Base-by-base conservation (phyloP, 768 basidiomycete species). In the Rhizopogon vinicolor region DNA sequence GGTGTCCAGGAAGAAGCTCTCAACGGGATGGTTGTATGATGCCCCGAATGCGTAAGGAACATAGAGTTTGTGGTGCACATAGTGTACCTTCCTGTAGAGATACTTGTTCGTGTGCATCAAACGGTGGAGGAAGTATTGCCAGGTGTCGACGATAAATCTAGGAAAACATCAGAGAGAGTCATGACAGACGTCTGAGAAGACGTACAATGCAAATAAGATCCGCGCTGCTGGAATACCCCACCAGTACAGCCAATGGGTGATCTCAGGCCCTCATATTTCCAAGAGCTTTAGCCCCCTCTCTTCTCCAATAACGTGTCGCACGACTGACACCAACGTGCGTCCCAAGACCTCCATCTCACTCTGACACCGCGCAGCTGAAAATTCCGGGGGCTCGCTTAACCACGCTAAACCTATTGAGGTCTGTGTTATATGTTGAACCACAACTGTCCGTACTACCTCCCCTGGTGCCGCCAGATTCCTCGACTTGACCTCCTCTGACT, bases 41-140 rank as follows among this genome's bases (percentile, higher is more conserved):
- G 97, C 89, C 16, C 97, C 97, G 64, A 89, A 99, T 0, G 97
- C 93, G 65, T 97, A 98, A 1, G 97, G 95, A 6, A 96, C 93
- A 68, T 98, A 96, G 7, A 99, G 84, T 8, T 93, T 81, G 69
- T 99, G 97, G 71, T 99, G 97, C 72, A 88, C 86, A 0, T 92
- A 93, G 70, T 99, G 97, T 60, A 98, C 78, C 52, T 91, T 84
- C 60, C 85, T 89, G 75, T 96, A 99, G 31, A 98, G 78, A 72
- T 82, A 98, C 61, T 85, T 89, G 76, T 91, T 92, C 63, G 82
- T 73, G 74, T 98, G 97, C 87, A 97, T 92, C 42, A 76, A 71
- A 40, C 96, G 92, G 68, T 99, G 97, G 18, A 93, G 77, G 74
- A 95, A 94, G 72, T 98, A 99, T 70, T 99, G 95, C 93, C 93